Evolutionary conservation across 768 basidiomycete genomes (phyloP).

Genomic region (Leccinellum luteum): DNA sequence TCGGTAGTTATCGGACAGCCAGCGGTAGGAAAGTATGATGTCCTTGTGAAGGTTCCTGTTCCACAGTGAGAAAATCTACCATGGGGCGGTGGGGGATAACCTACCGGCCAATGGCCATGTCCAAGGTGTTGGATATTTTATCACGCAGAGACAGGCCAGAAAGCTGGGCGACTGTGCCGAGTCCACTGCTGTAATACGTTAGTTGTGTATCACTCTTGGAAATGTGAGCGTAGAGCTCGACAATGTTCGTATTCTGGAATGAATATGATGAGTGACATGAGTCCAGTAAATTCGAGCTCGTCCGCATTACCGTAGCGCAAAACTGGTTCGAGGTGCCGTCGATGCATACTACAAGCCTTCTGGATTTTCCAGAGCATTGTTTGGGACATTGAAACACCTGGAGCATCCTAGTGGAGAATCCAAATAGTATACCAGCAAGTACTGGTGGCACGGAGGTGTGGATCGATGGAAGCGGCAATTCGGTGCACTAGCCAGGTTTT

Average conservation of each 20-base stretch:
- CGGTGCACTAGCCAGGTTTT: neutral
- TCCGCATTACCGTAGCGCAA: constrained; percentile 27
- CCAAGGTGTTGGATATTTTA: constrained; percentile 27
- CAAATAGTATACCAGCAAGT: neutral
- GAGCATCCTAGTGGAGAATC: constrained; percentile 2
- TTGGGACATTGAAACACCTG: constrained; percentile 10
- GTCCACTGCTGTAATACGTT: constrained; percentile 42
- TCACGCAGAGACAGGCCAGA: constrained; percentile 15
- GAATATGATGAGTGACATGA: neutral
- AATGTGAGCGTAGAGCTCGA: constrained; percentile 38
- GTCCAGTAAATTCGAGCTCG: neutral
- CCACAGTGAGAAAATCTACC: neutral
- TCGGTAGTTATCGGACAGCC: constrained; percentile 40
- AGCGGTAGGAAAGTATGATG: constrained; percentile 37
- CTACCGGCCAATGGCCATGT: constrained; percentile 39
- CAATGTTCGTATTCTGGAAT: constrained; percentile 38
- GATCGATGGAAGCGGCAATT: neutral
- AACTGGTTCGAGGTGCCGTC: constrained; percentile 43
- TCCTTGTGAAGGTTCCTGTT: constrained; percentile 36
- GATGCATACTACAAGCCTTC: constrained; percentile 34
- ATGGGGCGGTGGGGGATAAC: neutral
- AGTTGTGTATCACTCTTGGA: constrained; percentile 34
- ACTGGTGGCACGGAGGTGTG: neutral
- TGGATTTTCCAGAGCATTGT: neutral
- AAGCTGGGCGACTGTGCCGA: constrained; percentile 35